Percentiles rank a stretch among this genome's conserved stretches.
These are phyloP conservation scores for Acacia concinna DNA, from an alignment of 331 rosid species.

Conservation along the genomic window DNA sequence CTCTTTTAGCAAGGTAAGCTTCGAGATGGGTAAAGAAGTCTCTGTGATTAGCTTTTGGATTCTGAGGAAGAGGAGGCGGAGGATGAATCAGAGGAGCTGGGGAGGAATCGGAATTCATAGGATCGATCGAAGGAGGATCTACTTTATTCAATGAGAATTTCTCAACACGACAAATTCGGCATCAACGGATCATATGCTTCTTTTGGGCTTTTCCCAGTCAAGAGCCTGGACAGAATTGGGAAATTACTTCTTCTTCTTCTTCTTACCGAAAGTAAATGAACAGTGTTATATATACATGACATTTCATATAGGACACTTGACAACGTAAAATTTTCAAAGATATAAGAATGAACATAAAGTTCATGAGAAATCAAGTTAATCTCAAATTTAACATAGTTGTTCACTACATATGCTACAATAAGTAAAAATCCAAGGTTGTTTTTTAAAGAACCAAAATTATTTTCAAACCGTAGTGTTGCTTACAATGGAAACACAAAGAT, in stretches of 20 bases:
- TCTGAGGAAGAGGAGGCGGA: neutral
- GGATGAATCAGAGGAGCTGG: neutral
- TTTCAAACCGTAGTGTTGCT: neutral
- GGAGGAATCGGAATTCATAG: constrained; percentile 16
- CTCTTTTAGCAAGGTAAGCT: constrained; percentile 63
- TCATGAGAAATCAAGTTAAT: neutral
- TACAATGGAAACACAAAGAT: neutral
- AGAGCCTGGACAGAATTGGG: neutral
- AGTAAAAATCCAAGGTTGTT: neutral
- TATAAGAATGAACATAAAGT: neutral
- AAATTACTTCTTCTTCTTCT: no score
- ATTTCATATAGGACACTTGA: no score
- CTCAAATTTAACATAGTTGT: neutral
- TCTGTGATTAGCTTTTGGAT: constrained; percentile 29
- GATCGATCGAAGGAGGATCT: neutral
- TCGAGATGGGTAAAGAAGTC: constrained; percentile 63
- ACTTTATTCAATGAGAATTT: neutral
- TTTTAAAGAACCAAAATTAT: neutral
- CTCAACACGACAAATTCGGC: neutral
- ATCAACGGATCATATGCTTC: neutral
- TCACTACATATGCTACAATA: no score
- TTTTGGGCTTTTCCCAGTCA: neutral
- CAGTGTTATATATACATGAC: no score
- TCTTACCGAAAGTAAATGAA: no score
- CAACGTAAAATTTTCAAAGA: no score